Evolutionary conservation across 1,139 yeast species (phyloP).

Genomic region (Nematodospora anomalae): DNA sequence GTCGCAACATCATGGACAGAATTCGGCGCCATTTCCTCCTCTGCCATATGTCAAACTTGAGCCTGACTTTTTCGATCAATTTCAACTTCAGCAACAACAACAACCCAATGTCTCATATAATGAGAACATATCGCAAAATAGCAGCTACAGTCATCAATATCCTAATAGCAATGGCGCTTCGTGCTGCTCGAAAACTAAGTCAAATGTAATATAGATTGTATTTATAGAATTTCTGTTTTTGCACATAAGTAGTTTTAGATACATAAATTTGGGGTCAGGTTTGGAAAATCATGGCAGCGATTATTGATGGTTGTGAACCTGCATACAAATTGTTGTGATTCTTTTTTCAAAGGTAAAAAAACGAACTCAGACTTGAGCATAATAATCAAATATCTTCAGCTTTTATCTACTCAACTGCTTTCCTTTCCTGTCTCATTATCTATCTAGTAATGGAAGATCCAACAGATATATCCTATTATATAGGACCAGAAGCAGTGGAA

Average conservation of each 20-base stretch:
- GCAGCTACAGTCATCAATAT: neutral
- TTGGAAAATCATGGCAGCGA: no score
- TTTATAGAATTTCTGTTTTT: neutral
- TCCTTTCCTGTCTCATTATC: neutral
- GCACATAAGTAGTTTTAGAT: no score
- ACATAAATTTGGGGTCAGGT: no score
- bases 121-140: neutral
- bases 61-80: neutral
- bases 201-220: neutral
- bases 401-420: neutral
- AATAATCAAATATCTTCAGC: neutral
- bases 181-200: neutral
- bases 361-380: no score
- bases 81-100: neutral
- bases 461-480: slow-evolving; percentile 40
- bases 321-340: no score
- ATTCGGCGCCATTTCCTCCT: neutral
- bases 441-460: slow-evolving; percentile 32
- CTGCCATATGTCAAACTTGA: neutral
- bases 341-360: no score
- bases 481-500: slow-evolving; percentile 36
- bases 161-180: neutral
- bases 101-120: neutral
- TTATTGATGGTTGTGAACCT: no score
- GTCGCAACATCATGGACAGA: neutral